Conservation (phyloP, 306 rosid genomes). For the Vigna mungo region DNA sequence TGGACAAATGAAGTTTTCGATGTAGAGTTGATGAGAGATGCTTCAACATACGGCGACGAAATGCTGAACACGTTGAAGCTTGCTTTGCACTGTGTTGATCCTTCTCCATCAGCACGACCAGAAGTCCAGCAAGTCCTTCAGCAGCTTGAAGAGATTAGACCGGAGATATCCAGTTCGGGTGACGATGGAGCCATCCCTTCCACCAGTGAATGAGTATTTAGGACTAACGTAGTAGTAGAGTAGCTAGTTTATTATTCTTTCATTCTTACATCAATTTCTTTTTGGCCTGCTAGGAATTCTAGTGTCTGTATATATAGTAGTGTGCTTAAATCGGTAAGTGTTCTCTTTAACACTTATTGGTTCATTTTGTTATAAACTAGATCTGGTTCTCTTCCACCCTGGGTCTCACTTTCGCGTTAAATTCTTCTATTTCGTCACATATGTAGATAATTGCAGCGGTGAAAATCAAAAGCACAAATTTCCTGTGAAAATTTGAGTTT, state of each 20-base stretch:
- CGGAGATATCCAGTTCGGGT: slow-evolving; percentile 57
- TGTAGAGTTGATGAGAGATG: slow-evolving; percentile 85
- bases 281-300: slow-evolving; percentile 47
- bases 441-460: neutral
- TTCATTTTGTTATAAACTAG: slow-evolving; percentile 21
- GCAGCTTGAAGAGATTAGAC: slow-evolving; percentile 85
- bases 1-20: slow-evolving; percentile 98
- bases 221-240: slow-evolving; percentile 16
- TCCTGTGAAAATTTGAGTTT: neutral
- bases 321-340: slow-evolving; percentile 39
- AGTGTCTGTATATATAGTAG: slow-evolving; percentile 56
- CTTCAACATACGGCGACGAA: slow-evolving; percentile 77
- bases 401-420: neutral
- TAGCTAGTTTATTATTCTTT: slow-evolving; percentile 60
- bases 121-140: slow-evolving; percentile 76
- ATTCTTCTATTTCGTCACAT: slow-evolving; percentile 2
- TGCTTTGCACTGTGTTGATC: slow-evolving; percentile 97
- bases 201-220: slow-evolving; percentile 52
- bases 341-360: slow-evolving; percentile 46
- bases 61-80: slow-evolving; percentile 80
- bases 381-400: neutral
- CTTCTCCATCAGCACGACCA: slow-evolving; percentile 90
- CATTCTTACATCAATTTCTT: slow-evolving; percentile 61
- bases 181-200: slow-evolving; percentile 69
- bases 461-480: neutral